Conservation (phyloP, 768 basidiomycete genomes). For the Leucocoprinus sp. region DNA sequence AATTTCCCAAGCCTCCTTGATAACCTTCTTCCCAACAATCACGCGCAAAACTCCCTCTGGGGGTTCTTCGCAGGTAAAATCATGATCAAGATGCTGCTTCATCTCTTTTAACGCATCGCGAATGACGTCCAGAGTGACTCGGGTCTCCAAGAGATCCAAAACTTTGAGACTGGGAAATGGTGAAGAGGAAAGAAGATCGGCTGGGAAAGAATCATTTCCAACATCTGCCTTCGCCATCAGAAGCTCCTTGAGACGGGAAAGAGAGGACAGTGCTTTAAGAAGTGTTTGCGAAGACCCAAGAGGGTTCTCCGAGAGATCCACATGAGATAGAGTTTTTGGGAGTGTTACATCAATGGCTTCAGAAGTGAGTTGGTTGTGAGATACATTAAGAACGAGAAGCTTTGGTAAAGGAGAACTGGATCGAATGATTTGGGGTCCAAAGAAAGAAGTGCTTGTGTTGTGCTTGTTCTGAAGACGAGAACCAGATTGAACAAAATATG, state of each 20-base stretch:
- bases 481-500: conserved; percentile 37
- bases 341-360: conserved; percentile 43
- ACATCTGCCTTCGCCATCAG: conserved; percentile 49
- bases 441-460: conserved; percentile 46
- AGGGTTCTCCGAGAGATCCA: conserved; percentile 64
- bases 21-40: conserved; percentile 59
- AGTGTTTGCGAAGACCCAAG: conserved; percentile 39
- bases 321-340: conserved; percentile 45
- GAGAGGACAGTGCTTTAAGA: conserved; percentile 36
- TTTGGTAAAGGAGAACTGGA: conserved; percentile 59
- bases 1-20: conserved; percentile 75
- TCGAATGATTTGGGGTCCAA: conserved; percentile 52
- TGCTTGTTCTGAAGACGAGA: conserved; percentile 20
- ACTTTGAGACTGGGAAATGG: conserved; percentile 45
- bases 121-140: conserved; percentile 39
- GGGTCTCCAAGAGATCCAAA: conserved; percentile 63
- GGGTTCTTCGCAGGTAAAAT: conserved; percentile 46
- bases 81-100: conserved; percentile 44
- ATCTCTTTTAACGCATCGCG: conserved; percentile 37
- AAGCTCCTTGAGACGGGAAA: conserved; percentile 51
- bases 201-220: conserved; percentile 49
- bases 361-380: conserved; percentile 58
- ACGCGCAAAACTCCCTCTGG: conserved; percentile 45
- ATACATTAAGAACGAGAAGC: conserved; percentile 54
- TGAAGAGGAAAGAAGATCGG: conserved; percentile 25